These are phyloP conservation scores for Neopestalotiopsis sp. DNA, from an alignment of 2,329 filamentous ascomycete genomes.

Conservation along the genomic window DNA sequence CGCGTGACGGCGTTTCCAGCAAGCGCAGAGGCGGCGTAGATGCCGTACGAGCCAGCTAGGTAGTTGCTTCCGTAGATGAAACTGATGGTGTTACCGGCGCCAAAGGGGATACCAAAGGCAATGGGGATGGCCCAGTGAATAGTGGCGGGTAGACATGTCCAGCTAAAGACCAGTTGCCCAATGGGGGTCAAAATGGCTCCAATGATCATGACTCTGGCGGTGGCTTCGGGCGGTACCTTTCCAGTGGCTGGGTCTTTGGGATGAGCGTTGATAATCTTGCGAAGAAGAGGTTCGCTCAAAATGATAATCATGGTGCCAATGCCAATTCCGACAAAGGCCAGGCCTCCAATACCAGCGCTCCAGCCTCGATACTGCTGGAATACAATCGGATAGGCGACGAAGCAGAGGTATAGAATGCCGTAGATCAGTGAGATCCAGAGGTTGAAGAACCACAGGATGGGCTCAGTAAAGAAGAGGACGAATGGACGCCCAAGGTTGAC, in stretches of 20 bases:
- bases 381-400: constrained; percentile 88
- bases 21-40: constrained; percentile 81
- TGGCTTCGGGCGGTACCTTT: constrained; percentile 77
- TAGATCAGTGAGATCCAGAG: constrained; percentile 82
- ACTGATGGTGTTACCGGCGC: constrained; percentile 75
- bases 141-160: constrained; percentile 78
- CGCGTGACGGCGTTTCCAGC: constrained; percentile 81
- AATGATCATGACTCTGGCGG: constrained; percentile 80
- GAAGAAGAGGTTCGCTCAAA: constrained; percentile 71
- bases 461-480: constrained; percentile 78
- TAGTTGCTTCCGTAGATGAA: constrained; percentile 89
- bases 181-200: constrained; percentile 75
- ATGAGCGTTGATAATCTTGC: constrained; percentile 79
- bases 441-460: constrained; percentile 77
- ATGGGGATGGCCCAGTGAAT: constrained; percentile 87
- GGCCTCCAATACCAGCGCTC: constrained; percentile 73
- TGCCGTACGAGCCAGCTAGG: constrained; percentile 77
- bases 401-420: constrained; percentile 86
- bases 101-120: constrained; percentile 79
- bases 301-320: constrained; percentile 68
- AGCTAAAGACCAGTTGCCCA: constrained; percentile 86
- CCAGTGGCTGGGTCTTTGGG: constrained; percentile 77
- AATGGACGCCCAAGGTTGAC: constrained; percentile 81
- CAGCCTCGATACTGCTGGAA: constrained; percentile 79
- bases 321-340: constrained; percentile 78